Base-by-base conservation (phyloP, 768 basidiomycete species). In the Pulveroboletus sp. region DNA sequence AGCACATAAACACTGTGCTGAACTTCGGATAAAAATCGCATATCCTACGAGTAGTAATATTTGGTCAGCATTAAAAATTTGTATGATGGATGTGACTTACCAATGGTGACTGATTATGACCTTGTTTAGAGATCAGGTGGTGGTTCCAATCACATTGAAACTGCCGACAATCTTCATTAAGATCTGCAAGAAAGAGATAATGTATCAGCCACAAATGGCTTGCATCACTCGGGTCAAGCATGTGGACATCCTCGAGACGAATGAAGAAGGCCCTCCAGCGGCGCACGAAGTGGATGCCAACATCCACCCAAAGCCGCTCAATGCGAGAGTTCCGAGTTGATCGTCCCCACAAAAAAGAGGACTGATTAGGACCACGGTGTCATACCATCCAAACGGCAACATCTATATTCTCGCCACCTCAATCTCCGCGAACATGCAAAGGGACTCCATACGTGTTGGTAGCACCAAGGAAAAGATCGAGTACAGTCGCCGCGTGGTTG, bases 151-250 rank as follows among this genome's bases (percentile, higher is more conserved):
- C 55, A 3, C 49, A 1, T 13, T 56, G 53, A 49, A 76, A 76
- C 8, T 43, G 29, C 0, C 47, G 2, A 40, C 73, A 75, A 42
- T 75, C 73, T 0, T 45, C 14, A 32, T 76, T 72, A 20, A 78
- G 67, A 0, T 33, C 27, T 2, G 58, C 47, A 0, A 78, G 63
- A 50, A 77, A 78, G 0, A 78, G 58, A 29, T 27, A 21, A 24
- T 77, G 73, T 0, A 79, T 54, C 0, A 79, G 61, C 77, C 77
- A 78, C 0, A 74, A 51, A 50, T 78, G 76, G 12, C 44, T 9
- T 0, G 62, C 46, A 19, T 75, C 57, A 0, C 48, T 43, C 0
- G 45, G 17, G 38, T 78, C 59, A 0, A 79, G 65, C 3, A 39
- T 14, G 50, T 78, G 74, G 1, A 64, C 42, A 0, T 47, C 11